These are phyloP conservation scores for Rhizophora mangle DNA, from an alignment of 345 rosid species.

Conservation along the genomic window DNA sequence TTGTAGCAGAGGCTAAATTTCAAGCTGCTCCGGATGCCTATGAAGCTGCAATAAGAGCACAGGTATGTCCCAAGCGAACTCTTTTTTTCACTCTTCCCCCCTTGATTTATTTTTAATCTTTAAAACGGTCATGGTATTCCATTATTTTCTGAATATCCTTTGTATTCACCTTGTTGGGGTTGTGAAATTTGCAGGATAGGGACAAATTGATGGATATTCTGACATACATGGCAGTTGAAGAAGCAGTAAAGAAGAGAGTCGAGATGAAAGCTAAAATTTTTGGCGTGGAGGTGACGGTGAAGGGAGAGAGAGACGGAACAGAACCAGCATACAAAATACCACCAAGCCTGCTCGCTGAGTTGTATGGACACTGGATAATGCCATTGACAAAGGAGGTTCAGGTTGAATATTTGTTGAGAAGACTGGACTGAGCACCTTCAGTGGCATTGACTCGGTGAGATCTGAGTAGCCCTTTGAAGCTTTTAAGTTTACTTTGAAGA, in stretches of 20 bases:
- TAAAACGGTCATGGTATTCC: neutral
- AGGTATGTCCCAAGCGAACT: conserved; percentile 24
- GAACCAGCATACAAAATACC: conserved; percentile 42
- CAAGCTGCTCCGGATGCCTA: conserved; percentile 60
- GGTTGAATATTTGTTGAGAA: conserved; percentile 53
- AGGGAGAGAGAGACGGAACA: neutral
- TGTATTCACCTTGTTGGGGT: neutral
- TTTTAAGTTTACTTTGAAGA: too few species aligned
- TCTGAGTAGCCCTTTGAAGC: too few species aligned
- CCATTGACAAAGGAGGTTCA: conserved; percentile 62
- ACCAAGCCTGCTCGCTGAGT: conserved; percentile 49
- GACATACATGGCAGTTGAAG: conserved; percentile 52
- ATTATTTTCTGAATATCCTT: too few species aligned
- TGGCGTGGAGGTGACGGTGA: conserved; percentile 32
- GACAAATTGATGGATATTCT: conserved; percentile 48
- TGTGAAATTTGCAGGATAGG: conserved; percentile 39
- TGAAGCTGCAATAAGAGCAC: conserved; percentile 50
- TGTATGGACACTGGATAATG: conserved; percentile 52
- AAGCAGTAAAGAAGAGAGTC: conserved; percentile 52
- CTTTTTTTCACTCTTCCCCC: too few species aligned
- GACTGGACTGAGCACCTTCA: conserved; percentile 36
- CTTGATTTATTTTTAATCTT: too few species aligned
- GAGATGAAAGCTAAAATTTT: conserved; percentile 55
- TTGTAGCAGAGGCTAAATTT: conserved; percentile 78
- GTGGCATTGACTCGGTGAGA: neutral